Conservation (phyloP, 225 moss, liverwort and hornwort species). For the Rhytidiadelphus loreus region DNA sequence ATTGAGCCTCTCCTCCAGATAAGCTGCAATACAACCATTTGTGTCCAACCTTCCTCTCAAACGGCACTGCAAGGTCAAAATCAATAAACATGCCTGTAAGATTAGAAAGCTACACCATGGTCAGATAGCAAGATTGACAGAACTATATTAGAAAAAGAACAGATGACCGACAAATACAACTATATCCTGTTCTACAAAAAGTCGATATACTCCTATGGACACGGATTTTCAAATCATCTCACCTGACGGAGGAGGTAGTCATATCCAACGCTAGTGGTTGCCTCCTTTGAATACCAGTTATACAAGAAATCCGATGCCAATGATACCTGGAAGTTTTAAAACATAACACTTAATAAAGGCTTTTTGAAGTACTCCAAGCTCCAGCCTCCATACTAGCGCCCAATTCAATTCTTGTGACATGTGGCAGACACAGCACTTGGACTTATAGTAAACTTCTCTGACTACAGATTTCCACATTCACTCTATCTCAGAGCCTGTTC, state of each 20-base stretch:
- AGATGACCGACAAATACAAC: not conserved
- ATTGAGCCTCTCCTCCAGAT: constrained; percentile 95
- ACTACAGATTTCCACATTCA: not conserved
- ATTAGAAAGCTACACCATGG: not conserved
- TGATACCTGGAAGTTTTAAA: constrained; percentile 51
- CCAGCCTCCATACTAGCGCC: not conserved
- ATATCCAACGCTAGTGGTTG: constrained; percentile 96
- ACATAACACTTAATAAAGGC: not conserved
- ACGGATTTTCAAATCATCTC: not conserved
- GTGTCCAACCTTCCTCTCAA: constrained; percentile 99
- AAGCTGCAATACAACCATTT: constrained; percentile 96
- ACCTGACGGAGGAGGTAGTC: constrained; percentile 98
- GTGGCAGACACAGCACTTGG: not conserved
- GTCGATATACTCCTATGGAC: not conserved
- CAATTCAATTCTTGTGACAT: not conserved
- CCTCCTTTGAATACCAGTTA: constrained; percentile 99
- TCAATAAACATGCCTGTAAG: not conserved
- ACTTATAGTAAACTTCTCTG: not conserved
- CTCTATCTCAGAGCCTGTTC: not conserved
- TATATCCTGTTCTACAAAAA: not conserved
- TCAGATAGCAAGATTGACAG: not conserved
- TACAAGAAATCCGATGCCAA: constrained; percentile 99
- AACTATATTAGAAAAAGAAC: not conserved
- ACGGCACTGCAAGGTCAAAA: constrained; percentile 61
- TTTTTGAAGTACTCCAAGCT: not conserved